Conservation (phyloP, 2,329 filamentous ascomycete species). For the Aplosporella prunicola region DNA sequence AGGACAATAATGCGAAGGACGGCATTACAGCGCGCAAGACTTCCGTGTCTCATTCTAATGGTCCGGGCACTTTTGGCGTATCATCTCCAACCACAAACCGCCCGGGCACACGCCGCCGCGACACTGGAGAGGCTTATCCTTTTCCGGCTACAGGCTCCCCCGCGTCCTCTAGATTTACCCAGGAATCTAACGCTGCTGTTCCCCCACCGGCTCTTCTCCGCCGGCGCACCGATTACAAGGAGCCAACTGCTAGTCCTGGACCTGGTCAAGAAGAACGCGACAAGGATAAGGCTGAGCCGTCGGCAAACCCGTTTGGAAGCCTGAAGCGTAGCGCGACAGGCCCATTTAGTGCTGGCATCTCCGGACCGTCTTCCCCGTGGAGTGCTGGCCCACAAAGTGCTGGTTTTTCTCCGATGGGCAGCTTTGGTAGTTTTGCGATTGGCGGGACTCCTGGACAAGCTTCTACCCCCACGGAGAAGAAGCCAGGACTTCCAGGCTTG, state of each 20-base stretch:
- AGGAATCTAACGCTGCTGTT: slow-evolving; percentile 53
- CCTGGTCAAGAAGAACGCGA: slow-evolving; percentile 41
- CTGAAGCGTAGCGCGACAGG: slow-evolving; percentile 48
- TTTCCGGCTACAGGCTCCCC: slow-evolving; percentile 51
- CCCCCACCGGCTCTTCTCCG: slow-evolving; percentile 52
- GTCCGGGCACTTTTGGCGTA: slow-evolving; percentile 54
- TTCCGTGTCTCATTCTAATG: slow-evolving; percentile 62
- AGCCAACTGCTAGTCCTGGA: slow-evolving; percentile 31
- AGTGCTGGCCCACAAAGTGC: slow-evolving; percentile 50
- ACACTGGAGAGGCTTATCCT: slow-evolving; percentile 64
- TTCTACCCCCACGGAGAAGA: slow-evolving; percentile 58
- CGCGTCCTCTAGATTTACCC: slow-evolving; percentile 48
- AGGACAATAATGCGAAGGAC: slow-evolving; percentile 48
- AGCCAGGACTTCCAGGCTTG: slow-evolving; percentile 53
- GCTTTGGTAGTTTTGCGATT: slow-evolving; percentile 85
- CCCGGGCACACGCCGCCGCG: slow-evolving; percentile 69
- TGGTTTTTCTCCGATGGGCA: slow-evolving; percentile 64
- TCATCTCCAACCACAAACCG: slow-evolving; percentile 66
- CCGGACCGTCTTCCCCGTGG: slow-evolving; percentile 47
- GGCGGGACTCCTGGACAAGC: slow-evolving; percentile 42
- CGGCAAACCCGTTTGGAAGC: slow-evolving; percentile 25
- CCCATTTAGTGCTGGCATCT: slow-evolving; percentile 42
- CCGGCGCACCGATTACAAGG: slow-evolving; percentile 53
- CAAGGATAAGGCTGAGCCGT: slow-evolving; percentile 32
- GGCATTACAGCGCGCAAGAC: slow-evolving; percentile 64